These are phyloP conservation scores for Cladorrhinum sp. DNA, from an alignment of 2,329 filamentous ascomycete genomes.

Conservation along the genomic window DNA sequence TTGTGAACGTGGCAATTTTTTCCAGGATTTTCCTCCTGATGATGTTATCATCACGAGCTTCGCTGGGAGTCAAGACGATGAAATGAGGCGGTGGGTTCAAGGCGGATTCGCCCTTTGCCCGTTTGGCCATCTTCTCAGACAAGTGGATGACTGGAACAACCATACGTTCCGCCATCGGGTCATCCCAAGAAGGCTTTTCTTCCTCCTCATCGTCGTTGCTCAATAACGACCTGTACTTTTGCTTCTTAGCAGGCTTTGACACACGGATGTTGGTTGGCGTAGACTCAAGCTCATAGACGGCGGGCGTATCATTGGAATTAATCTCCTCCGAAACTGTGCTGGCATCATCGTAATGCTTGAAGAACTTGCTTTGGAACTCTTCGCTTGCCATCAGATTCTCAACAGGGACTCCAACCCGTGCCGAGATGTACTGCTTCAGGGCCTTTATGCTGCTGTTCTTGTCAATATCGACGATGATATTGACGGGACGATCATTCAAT, in stretches of 20 bases:
- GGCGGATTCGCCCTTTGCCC: slow-evolving; percentile 13
- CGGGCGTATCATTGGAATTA: slow-evolving; percentile 59
- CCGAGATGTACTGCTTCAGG: slow-evolving; percentile 69
- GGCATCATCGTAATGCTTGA: slow-evolving; percentile 76
- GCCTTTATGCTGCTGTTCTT: slow-evolving; percentile 68
- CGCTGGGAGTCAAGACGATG: slow-evolving; percentile 70
- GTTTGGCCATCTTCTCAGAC: slow-evolving; percentile 22
- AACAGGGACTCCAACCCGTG: slow-evolving; percentile 60
- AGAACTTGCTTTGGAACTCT: slow-evolving; percentile 79
- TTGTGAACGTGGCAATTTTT: slow-evolving; percentile 73
- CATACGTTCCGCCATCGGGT: slow-evolving; percentile 61
- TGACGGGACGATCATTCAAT: slow-evolving; percentile 65
- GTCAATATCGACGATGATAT: slow-evolving; percentile 74
- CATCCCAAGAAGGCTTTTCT: slow-evolving; percentile 52
- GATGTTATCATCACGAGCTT: slow-evolving; percentile 62
- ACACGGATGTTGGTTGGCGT: slow-evolving; percentile 69
- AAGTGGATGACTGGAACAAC: slow-evolving; percentile 71
- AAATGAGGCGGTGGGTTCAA: slow-evolving; percentile 57
- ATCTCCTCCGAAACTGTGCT: slow-evolving; percentile 70
- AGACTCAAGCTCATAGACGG: slow-evolving; percentile 74
- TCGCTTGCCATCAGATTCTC: slow-evolving; percentile 75
- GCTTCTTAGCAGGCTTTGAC: slow-evolving; percentile 41
- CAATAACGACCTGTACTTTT: slow-evolving; percentile 45
- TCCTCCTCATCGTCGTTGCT: slow-evolving; percentile 45
- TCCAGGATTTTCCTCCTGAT: slow-evolving; percentile 79